A percentile compares a stretch with the other conserved stretches of the same genome.
Conservation (phyloP, 176 grass and related monocot genomes). For the Musa itinerans region DNA sequence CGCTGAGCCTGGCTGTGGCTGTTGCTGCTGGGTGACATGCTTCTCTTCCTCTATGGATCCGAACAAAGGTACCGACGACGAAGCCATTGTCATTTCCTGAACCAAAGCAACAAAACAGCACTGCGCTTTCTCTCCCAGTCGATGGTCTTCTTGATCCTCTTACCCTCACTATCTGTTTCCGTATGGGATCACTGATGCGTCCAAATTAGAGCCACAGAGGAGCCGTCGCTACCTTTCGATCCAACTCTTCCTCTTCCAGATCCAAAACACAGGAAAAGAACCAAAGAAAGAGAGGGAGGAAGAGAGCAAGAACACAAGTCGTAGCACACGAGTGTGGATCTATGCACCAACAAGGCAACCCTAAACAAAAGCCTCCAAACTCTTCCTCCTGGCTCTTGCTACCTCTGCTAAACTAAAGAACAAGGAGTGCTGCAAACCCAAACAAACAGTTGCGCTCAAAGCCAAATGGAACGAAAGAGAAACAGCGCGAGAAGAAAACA, state of each 20-base stretch:
- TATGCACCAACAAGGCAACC: neutral
- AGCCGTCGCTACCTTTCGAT: neutral
- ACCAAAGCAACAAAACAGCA: neutral
- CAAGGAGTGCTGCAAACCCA: neutral
- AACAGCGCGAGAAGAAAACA: neutral
- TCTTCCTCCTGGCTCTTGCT: neutral
- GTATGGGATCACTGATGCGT: neutral
- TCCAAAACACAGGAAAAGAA: conserved; percentile 15
- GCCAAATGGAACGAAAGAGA: neutral
- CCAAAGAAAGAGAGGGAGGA: neutral
- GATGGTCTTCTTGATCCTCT: neutral
- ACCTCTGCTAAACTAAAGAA: conserved; percentile 5
- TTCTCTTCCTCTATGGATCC: conserved; percentile 10
- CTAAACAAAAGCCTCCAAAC: conserved; percentile 9
- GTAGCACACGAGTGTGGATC: neutral
- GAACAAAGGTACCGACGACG: conserved; percentile 12
- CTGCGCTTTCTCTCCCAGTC: neutral
- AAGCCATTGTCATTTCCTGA: neutral
- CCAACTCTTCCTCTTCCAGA: neutral
- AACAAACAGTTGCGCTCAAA: conserved; percentile 3
- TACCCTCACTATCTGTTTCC: neutral
- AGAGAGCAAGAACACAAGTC: neutral
- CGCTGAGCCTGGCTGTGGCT: conserved; percentile 1
- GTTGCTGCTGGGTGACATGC: neutral
- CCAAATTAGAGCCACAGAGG: neutral